A percentile compares a stretch with the other conserved stretches of the same genome.
Conservation (phyloP, 176 grass and related monocot species). For the Aechmea fasciata region DNA sequence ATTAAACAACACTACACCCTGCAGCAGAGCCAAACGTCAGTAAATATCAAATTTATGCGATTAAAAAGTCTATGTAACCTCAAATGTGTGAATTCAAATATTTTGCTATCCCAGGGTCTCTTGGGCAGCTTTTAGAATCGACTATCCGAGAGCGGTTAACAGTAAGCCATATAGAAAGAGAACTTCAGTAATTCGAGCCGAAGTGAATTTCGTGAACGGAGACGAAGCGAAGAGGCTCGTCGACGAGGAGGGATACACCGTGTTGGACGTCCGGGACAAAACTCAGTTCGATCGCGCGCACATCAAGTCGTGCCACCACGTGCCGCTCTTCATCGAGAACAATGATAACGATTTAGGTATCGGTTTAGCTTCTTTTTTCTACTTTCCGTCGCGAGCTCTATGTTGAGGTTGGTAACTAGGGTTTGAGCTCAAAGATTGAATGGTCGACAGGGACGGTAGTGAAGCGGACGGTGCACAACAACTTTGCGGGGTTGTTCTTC, state of each 20-base stretch:
- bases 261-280: slow-evolving; percentile 77
- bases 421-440: not conserved
- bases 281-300: slow-evolving; percentile 64
- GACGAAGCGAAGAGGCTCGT: slow-evolving; percentile 84
- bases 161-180: slow-evolving; percentile 17
- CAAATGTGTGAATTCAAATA: not conserved
- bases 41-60: not conserved
- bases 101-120: not conserved
- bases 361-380: not conserved
- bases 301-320: slow-evolving; percentile 56
- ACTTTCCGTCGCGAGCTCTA: not conserved
- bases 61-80: not conserved
- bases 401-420: not conserved
- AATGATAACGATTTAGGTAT: slow-evolving; percentile 70
- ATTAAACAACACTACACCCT: not conserved
- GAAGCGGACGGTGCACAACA: slow-evolving; percentile 73
- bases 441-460: slow-evolving; percentile 53
- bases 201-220: slow-evolving; percentile 64
- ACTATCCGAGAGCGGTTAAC: not conserved
- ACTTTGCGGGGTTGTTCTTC: slow-evolving; percentile 74
- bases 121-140: slow-evolving; percentile 9
- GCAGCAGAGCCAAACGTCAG: not conserved
- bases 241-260: slow-evolving; percentile 56
- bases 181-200: slow-evolving; percentile 29
- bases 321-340: slow-evolving; percentile 78